These are phyloP conservation scores for Trichosporon sp. DNA, from an alignment of 1,284 basidiomycete species.

Conservation along the genomic window DNA sequence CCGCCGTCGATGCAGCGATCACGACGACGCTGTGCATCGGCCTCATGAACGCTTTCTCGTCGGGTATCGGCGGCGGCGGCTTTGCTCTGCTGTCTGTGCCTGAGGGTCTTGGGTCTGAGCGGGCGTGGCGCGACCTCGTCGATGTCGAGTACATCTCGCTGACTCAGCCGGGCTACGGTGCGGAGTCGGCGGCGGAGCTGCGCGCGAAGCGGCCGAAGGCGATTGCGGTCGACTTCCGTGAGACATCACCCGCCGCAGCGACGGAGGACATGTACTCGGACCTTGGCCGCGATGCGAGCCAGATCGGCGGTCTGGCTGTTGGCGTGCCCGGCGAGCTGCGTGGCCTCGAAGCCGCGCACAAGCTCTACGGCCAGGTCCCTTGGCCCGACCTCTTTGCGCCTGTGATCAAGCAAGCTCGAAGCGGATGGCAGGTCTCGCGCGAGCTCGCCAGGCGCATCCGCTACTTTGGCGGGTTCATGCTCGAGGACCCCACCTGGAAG, in stretches of 20 bases:
- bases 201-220: slow-evolving; percentile 51
- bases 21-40: slow-evolving; percentile 75
- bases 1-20: slow-evolving; percentile 83
- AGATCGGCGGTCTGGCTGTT: slow-evolving; percentile 71
- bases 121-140: not conserved
- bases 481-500: slow-evolving; percentile 69
- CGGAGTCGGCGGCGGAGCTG: not conserved
- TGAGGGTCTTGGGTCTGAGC: not conserved
- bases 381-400: slow-evolving; percentile 76
- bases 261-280: slow-evolving; percentile 68
- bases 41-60: slow-evolving; percentile 81
- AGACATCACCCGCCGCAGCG: slow-evolving; percentile 68
- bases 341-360: slow-evolving; percentile 55
- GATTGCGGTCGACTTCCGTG: slow-evolving; percentile 79
- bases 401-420: slow-evolving; percentile 61
- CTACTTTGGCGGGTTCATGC: slow-evolving; percentile 59
- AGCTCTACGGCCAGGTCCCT: slow-evolving; percentile 53
- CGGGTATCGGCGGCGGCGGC: slow-evolving; percentile 80
- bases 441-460: slow-evolving; percentile 69
- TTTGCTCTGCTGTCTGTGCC: slow-evolving; percentile 85
- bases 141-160: not conserved
- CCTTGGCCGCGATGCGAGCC: slow-evolving; percentile 66
- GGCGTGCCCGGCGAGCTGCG: slow-evolving; percentile 79
- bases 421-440: slow-evolving; percentile 66
- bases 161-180: not conserved